Base-by-base conservation (phyloP, 2,329 filamentous ascomycete species). In the Cladophialophora exuberans region DNA sequence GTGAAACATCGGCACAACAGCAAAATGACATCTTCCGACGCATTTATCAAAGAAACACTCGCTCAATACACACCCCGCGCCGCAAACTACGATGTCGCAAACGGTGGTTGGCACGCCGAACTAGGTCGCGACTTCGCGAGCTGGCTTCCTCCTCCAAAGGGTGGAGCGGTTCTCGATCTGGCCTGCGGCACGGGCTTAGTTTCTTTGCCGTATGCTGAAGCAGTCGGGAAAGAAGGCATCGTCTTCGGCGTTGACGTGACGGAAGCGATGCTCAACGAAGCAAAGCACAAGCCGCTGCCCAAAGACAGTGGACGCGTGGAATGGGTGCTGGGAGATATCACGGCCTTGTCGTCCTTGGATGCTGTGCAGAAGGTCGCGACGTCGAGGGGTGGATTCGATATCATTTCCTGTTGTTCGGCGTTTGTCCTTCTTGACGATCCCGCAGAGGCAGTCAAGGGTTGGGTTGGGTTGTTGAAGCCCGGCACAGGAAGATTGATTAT, bases 141-240 rank as follows among this genome's bases (percentile, higher is more conserved):
- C 23, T 59, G 61, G 7, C 44, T 62, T 4, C 43, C 60, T 4
- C 52, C 64, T 6, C 38, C 63, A 38, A 65, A 69, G n/a, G 74
- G 72, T 30, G 69, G 75, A 33, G 52, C 69, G n/a, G 62, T 77
- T 22, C 69, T 78, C n/a, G 76, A 78, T 52, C 65, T 78, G 13
- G 75, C 75, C 5, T 77, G 74, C 56, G 74, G 75, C 4, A 78
- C 75, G 4, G 76, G 76, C 4, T 67, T 77, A 0, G 64, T 76
- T 17, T 71, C 69, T 1, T 70, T 76, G 57, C 66, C 69, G 6
- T 71, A 70, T 28, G 67, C 70, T 7, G 64, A 72, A n/a, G 66
- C 61, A 4, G 72, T 76, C 4, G 74, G 73, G 0, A 54, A 68
- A 9, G 52, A 60, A 6, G 74, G 74, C 7, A 48, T 57, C 6